Conservation (phyloP, 2,329 filamentous ascomycete species). For the Rosellinia necatrix region DNA sequence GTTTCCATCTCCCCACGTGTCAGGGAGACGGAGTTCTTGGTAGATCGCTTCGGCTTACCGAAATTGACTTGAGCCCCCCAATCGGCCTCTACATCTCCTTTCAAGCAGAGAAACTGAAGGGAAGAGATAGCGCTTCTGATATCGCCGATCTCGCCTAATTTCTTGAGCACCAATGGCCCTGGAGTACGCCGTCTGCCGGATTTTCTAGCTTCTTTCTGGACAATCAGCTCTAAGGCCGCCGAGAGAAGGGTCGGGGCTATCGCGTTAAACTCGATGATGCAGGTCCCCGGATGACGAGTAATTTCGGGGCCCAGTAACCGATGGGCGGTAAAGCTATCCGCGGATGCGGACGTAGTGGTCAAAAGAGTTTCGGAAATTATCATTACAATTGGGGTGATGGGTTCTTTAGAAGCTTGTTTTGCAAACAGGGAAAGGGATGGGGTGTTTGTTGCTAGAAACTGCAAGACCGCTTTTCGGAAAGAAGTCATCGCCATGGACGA, state of each 20-base stretch:
- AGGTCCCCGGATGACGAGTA: constrained; percentile 76
- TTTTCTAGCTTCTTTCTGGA: constrained; percentile 82
- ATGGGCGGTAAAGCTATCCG: constrained; percentile 92
- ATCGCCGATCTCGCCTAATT: constrained; percentile 84
- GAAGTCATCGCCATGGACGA: constrained; percentile 67
- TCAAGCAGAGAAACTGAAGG: constrained; percentile 88
- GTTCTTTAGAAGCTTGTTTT: constrained; percentile 47
- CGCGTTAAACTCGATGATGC: constrained; percentile 88
- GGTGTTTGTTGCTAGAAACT: constrained; percentile 72
- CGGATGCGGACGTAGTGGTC: constrained; percentile 80
- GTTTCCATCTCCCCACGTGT: constrained; percentile 81
- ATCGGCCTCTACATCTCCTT: constrained; percentile 73
- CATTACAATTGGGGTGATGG: constrained; percentile 77
- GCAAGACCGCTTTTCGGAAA: constrained; percentile 76
- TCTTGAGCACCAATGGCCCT: constrained; percentile 77
- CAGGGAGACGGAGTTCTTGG: constrained; percentile 61
- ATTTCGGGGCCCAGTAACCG: constrained; percentile 87
- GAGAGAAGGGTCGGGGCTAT: constrained; percentile 84
- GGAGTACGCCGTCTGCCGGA: constrained; percentile 77
- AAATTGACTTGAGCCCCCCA: constrained; percentile 78
- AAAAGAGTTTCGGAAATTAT: constrained; percentile 90
- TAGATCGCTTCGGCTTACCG: constrained; percentile 67
- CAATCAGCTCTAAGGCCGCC: constrained; percentile 80
- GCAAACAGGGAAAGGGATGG: constrained; percentile 58
- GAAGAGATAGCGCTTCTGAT: constrained; percentile 91